Evolutionary conservation across 352 stramenopile genomes (phyloP).

Genomic region (Globisporangium paddicum): DNA sequence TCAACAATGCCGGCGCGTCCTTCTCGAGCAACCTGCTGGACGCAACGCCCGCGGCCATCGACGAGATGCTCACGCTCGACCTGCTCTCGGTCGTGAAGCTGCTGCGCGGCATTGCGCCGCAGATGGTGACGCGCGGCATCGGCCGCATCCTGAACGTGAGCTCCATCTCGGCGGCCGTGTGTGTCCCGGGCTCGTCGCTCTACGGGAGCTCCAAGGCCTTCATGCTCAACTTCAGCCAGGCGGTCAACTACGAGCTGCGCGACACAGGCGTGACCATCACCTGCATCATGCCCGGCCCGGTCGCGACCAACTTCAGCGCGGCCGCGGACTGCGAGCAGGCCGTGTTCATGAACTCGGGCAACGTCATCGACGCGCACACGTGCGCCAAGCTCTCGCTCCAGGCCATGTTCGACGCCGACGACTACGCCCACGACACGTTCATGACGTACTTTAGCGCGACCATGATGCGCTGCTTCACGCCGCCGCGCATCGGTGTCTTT

Average conservation of each 20-base stretch:
- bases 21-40: constrained; percentile 34
- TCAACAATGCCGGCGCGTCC: constrained; percentile 74
- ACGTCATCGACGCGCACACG: neutral
- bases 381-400: constrained; percentile 10
- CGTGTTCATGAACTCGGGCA: constrained; percentile 10
- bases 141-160: constrained; percentile 79
- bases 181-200: constrained; percentile 47
- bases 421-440: constrained; percentile 45
- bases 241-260: constrained; percentile 68
- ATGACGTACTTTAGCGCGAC: constrained; percentile 7
- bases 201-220: constrained; percentile 73
- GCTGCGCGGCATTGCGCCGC: constrained; percentile 48
- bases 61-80: constrained; percentile 58
- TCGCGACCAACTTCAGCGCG: constrained; percentile 63
- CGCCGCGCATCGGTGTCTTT: constrained; percentile 5
- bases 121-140: constrained; percentile 57
- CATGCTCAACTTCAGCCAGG: constrained; percentile 61
- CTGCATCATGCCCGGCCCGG: constrained; percentile 49
- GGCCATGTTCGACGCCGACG: constrained; percentile 16
- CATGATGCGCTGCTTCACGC: constrained; percentile 2
- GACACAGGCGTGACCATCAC: constrained; percentile 59
- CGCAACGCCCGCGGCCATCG: constrained; percentile 18
- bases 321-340: constrained; percentile 28
- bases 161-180: constrained; percentile 44
- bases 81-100: constrained; percentile 44